These are phyloP conservation scores for Globisporangium orthogonon DNA, from an alignment of 352 stramenopile species.

Conservation along the genomic window DNA sequence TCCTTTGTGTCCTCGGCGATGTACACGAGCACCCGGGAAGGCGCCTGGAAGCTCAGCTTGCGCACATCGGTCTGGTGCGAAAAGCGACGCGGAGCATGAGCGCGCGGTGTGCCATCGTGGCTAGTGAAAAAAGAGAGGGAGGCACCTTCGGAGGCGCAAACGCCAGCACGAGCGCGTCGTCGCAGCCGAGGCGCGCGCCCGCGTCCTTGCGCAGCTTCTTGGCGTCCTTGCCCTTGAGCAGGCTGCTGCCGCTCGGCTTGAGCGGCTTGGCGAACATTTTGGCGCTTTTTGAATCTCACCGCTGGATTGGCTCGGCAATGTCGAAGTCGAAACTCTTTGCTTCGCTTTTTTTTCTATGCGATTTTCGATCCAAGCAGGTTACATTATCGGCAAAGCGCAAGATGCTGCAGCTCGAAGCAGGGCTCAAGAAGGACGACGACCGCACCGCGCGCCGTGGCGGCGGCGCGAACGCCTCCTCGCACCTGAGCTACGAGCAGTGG, in stretches of 20 bases:
- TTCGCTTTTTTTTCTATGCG: too few relatives aligned
- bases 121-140: not conserved
- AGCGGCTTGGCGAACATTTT: slow-evolving; percentile 77
- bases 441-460: slow-evolving; percentile 26
- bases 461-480: slow-evolving; percentile 8
- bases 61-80: slow-evolving; percentile 32
- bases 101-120: too few relatives aligned
- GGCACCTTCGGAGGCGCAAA: slow-evolving; percentile 41
- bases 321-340: not conserved
- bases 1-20: slow-evolving; percentile 45
- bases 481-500: slow-evolving; percentile 53
- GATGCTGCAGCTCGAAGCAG: slow-evolving; percentile 53
- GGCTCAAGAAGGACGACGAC: slow-evolving; percentile 47
- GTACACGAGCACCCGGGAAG: slow-evolving; percentile 70
- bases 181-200: slow-evolving; percentile 23
- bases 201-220: slow-evolving; percentile 81
- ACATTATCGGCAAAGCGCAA: not conserved
- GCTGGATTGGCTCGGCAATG: not conserved
- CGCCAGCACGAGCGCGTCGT: slow-evolving; percentile 26
- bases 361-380: not conserved
- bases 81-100: too few relatives aligned
- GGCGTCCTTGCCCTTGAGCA: slow-evolving; percentile 82
- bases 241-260: slow-evolving; percentile 70
- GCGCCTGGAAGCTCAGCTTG: slow-evolving; percentile 75
- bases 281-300: not conserved